Evolutionary conservation across 345 rosid genomes (phyloP).

Genomic region (Capsella bursapastoris): DNA sequence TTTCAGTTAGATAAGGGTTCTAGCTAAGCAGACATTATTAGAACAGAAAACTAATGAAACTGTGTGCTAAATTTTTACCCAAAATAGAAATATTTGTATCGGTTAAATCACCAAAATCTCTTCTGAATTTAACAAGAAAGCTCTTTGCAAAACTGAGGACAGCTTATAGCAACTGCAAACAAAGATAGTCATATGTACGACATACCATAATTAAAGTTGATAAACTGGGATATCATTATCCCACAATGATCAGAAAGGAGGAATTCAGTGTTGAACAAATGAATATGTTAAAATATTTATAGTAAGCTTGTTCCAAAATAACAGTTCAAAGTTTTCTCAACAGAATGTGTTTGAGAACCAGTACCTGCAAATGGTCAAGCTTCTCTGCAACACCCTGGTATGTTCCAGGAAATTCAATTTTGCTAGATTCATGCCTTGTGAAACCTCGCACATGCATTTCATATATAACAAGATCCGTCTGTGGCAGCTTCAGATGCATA

Average conservation of each 20-base stretch:
- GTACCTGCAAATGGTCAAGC: slow-evolving; percentile 94
- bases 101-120: slow-evolving; percentile 14
- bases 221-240: background rate
- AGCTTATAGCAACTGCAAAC: slow-evolving; percentile 17
- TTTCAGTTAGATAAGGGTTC: slow-evolving; percentile 17
- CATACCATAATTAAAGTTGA: background rate
- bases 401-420: slow-evolving; percentile 76
- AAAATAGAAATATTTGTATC: background rate
- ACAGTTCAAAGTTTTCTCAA: background rate
- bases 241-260: background rate
- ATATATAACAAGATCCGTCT: slow-evolving; percentile 79
- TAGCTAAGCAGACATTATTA: background rate
- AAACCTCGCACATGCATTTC: slow-evolving; percentile 97
- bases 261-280: slow-evolving; percentile 16
- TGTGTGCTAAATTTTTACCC: background rate
- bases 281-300: background rate
- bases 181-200: slow-evolving; percentile 6
- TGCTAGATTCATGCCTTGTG: slow-evolving; percentile 86
- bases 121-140: slow-evolving; percentile 10
- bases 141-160: background rate
- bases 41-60: background rate
- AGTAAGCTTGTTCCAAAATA: slow-evolving; percentile 8
- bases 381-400: slow-evolving; percentile 83
- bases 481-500: slow-evolving; percentile 72
- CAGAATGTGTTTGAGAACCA: background rate